Percentiles rank a stretch among this genome's conserved stretches.
phyloP scores from a whole-genome alignment of 208 protist species.

The Trypanosoma platydactyli region DNA sequence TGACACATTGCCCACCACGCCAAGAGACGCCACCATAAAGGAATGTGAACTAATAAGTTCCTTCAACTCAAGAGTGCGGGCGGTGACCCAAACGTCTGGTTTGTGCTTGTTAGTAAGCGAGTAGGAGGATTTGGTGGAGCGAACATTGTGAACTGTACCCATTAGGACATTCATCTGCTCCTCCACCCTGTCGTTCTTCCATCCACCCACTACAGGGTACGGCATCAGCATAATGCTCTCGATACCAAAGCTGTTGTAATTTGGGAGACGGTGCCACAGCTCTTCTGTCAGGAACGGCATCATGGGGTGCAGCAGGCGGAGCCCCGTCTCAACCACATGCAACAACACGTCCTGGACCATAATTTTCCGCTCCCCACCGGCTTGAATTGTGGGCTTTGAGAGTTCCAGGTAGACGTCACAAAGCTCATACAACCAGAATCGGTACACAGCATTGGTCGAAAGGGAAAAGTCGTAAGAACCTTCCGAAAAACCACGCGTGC shows the following conservation, averaged over 20 bases:
- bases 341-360: constrained; percentile 92
- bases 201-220: constrained; percentile 77
- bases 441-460: constrained; percentile 91
- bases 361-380: constrained; percentile 66
- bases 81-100: constrained; percentile 78
- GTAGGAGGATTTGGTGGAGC: constrained; percentile 90
- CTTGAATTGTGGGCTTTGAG: constrained; percentile 91
- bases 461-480: constrained; percentile 92
- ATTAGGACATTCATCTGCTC: constrained; percentile 83
- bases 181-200: constrained; percentile 64
- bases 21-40: constrained; percentile 79
- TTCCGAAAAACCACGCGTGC: constrained; percentile 70
- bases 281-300: constrained; percentile 99
- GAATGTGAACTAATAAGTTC: constrained; percentile 44
- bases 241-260: constrained; percentile 71
- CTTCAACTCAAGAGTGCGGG: constrained; percentile 45
- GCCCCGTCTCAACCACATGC: constrained; percentile 88
- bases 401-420: constrained; percentile 98
- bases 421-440: constrained; percentile 98
- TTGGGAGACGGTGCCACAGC: constrained; percentile 96
- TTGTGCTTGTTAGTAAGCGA: constrained; percentile 88
- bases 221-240: constrained; percentile 89
- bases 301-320: constrained; percentile 98
- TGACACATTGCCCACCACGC: constrained; percentile 71
- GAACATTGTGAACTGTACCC: constrained; percentile 82